phyloP scores from a whole-genome alignment of 257 asterid genomes.

The Gentiana dahurica region DNA sequence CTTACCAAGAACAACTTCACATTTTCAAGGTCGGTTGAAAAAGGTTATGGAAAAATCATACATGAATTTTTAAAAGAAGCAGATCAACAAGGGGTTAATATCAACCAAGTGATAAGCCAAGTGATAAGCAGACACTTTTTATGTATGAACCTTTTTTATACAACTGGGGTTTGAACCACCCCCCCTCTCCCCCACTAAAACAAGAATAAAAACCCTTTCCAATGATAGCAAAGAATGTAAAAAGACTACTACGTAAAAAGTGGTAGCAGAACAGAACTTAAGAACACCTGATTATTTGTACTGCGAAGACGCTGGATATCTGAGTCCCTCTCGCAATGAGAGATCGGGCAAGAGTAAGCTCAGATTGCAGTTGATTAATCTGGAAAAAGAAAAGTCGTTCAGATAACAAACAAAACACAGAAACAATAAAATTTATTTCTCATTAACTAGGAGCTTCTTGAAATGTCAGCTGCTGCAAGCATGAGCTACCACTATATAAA shows the following conservation, averaged over 20 bases:
- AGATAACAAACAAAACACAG: not conserved
- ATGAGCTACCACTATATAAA: no score
- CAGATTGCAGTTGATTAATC: slow-evolving; percentile 96
- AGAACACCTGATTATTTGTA: slow-evolving; percentile 72
- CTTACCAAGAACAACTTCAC: not conserved
- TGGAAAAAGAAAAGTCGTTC: slow-evolving; percentile 21
- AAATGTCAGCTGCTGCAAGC: no score
- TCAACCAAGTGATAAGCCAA: no score
- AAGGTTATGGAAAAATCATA: not conserved
- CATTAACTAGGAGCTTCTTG: no score
- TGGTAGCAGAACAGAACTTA: not conserved
- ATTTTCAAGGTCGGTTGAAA: not conserved
- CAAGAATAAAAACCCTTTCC: no score
- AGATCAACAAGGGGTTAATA: not conserved
- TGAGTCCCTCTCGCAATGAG: slow-evolving; percentile 87
- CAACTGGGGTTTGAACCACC: not conserved
- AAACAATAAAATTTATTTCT: no score
- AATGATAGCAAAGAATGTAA: no score
- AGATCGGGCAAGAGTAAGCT: slow-evolving; percentile 84
- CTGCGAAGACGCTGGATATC: slow-evolving; percentile 69
- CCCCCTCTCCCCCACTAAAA: no score
- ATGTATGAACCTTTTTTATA: not conserved
- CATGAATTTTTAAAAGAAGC: not conserved
- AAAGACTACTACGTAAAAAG: not conserved
- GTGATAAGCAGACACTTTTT: no score